A percentile compares a stretch with the other conserved stretches of the same genome.
Conservation (phyloP, 305 asterid genomes). For the Plantago rigida region DNA sequence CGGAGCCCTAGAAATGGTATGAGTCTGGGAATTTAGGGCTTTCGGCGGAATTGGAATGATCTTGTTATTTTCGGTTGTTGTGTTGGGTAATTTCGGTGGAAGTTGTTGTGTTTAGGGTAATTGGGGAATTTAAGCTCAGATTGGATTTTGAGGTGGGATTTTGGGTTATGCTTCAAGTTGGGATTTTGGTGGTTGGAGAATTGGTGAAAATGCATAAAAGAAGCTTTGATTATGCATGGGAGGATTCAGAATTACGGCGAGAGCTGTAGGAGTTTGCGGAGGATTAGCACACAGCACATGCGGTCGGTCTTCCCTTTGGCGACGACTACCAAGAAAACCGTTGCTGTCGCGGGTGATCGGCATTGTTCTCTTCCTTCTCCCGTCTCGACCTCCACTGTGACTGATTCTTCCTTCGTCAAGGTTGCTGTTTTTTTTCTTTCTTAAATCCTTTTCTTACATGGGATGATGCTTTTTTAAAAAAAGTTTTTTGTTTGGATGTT, state of each 20-base stretch:
- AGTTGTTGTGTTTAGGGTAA: too few species aligned
- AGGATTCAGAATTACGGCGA: constrained; percentile 38
- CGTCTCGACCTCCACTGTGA: not conserved
- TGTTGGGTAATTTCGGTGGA: too few species aligned
- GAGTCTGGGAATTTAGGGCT: too few species aligned
- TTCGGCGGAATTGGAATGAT: too few species aligned
- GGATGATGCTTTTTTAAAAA: too few species aligned
- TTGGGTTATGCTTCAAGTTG: constrained; percentile 30
- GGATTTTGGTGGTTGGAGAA: constrained; percentile 24
- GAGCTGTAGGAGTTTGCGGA: constrained; percentile 23
- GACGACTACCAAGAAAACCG: constrained; percentile 32
- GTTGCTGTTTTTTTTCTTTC: too few species aligned
- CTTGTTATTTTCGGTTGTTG: too few species aligned
- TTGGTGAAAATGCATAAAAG: constrained; percentile 40
- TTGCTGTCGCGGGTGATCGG: not conserved
- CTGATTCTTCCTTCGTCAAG: too few species aligned
- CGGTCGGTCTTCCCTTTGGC: constrained; percentile 34
- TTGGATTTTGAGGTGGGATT: constrained; percentile 24
- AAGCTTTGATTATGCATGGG: constrained; percentile 46
- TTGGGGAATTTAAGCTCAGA: too few species aligned
- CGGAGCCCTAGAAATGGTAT: too few species aligned
- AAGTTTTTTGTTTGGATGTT: too few species aligned
- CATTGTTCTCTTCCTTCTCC: not conserved
- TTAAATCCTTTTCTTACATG: too few species aligned
- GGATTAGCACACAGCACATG: constrained; percentile 37